These are phyloP conservation scores for Neurospora intermedia DNA, from an alignment of 495 filamentous ascomycete genomes.

Conservation along the genomic window DNA sequence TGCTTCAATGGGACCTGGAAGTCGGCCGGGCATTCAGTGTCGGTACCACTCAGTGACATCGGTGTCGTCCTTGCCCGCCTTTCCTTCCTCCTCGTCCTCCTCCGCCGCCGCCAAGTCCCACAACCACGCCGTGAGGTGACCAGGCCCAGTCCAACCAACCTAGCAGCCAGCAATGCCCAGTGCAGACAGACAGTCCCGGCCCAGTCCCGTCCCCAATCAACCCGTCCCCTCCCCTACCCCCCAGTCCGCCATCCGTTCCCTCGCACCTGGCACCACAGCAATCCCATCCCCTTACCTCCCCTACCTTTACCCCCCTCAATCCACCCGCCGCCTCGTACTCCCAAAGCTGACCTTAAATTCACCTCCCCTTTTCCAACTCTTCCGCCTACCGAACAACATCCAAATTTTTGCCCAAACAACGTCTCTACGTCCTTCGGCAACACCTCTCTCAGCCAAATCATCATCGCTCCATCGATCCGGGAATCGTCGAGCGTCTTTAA, in stretches of 20 bases:
- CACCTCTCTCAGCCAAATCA: slow-evolving; percentile 16
- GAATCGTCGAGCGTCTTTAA: slow-evolving; percentile 33
- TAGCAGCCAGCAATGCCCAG: background rate
- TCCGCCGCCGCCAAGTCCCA: background rate
- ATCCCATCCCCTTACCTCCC: slow-evolving; percentile 19
- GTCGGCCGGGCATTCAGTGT: background rate
- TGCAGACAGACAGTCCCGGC: background rate
- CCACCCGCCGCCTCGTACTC: slow-evolving; percentile 18
- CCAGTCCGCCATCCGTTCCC: background rate
- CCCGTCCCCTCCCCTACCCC: background rate
- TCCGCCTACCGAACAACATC: slow-evolving; percentile 22
- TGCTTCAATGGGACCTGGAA: too few relatives aligned
- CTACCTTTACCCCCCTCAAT: slow-evolving; percentile 15
- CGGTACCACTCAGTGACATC: background rate
- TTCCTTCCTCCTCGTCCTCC: slow-evolving; percentile 8
- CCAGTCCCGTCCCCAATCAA: background rate
- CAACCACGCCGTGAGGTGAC: background rate
- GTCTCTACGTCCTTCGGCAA: slow-evolving; percentile 6
- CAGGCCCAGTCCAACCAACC: background rate
- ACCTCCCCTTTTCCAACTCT: slow-evolving; percentile 39
- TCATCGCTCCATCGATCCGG: slow-evolving; percentile 32
- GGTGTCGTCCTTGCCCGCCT: slow-evolving; percentile 9
- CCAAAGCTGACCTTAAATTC: slow-evolving; percentile 40
- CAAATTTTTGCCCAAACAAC: slow-evolving; percentile 26
- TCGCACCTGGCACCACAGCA: slow-evolving; percentile 1